Conservation (phyloP, 1,284 basidiomycete genomes). For the Pisolithus thermaeus region DNA sequence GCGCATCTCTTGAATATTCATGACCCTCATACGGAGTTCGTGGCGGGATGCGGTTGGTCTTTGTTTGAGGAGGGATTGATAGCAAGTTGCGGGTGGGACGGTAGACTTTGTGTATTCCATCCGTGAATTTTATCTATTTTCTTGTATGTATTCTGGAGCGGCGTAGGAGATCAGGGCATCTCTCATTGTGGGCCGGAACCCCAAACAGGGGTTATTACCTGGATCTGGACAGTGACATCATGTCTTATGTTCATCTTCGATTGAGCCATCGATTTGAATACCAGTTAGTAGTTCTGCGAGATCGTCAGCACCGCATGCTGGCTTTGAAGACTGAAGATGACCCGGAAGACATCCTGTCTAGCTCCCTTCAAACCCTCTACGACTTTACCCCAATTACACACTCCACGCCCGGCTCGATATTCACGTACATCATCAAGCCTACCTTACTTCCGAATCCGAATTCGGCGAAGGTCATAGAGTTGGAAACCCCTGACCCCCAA, state of each 20-base stretch:
- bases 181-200: neutral
- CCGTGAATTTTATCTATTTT: slow-evolving; percentile 28
- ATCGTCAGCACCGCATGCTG: too few species aligned
- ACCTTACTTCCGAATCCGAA: slow-evolving; percentile 1
- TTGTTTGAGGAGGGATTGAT: slow-evolving; percentile 80
- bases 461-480: slow-evolving; percentile 20
- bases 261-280: too few species aligned
- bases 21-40: slow-evolving; percentile 91
- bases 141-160: neutral
- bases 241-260: neutral
- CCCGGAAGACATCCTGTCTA: slow-evolving; percentile 60
- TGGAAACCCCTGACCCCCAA: slow-evolving; percentile 59
- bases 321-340: slow-evolving; percentile 22
- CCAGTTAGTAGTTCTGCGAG: too few species aligned
- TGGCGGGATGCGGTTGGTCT: slow-evolving; percentile 88
- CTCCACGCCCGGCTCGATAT: slow-evolving; percentile 46
- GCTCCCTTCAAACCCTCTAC: slow-evolving; percentile 56
- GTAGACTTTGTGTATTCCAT: slow-evolving; percentile 73
- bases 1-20: slow-evolving; percentile 65
- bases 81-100: slow-evolving; percentile 90
- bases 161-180: too few species aligned
- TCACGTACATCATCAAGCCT: slow-evolving; percentile 32
- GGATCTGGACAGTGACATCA: neutral
- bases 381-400: slow-evolving; percentile 54
- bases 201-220: neutral